Evolutionary conservation across 2,329 filamentous ascomycete species (phyloP).

Genomic region (Aspergillus fijiensis): DNA sequence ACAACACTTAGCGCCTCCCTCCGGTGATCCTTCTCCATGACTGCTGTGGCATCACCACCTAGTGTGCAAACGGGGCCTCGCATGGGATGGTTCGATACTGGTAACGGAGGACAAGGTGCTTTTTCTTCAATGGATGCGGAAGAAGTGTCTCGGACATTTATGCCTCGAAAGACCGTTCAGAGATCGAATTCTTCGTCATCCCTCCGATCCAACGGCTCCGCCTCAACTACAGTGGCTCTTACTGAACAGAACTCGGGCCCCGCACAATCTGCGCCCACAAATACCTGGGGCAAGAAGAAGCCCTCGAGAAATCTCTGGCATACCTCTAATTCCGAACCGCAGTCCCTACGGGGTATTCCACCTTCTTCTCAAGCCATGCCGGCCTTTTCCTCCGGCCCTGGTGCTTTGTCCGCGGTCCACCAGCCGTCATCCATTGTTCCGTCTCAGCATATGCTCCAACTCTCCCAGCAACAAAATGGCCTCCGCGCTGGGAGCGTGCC

Average conservation of each 20-base stretch:
- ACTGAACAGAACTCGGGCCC: conserved; percentile 30
- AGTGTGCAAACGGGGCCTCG: conserved; percentile 62
- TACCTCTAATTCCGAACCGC: conserved; percentile 63
- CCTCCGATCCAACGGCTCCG: conserved; percentile 62
- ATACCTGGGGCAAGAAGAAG: conserved; percentile 49
- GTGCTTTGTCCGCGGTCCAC: conserved; percentile 63
- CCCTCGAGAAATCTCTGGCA: conserved; percentile 60
- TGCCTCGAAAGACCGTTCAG: conserved; percentile 82
- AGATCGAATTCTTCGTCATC: conserved; percentile 91
- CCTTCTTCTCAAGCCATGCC: conserved; percentile 63
- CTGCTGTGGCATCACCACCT: conserved; percentile 65
- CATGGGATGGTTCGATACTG: conserved; percentile 59
- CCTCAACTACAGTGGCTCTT: conserved; percentile 39
- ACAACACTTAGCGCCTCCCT: conserved; percentile 3
- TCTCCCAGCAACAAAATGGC: conserved; percentile 62
- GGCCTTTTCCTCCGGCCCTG: conserved; percentile 57
- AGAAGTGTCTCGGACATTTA: conserved; percentile 83
- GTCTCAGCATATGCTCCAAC: conserved; percentile 68
- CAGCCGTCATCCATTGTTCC: conserved; percentile 62
- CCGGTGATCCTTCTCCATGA: conserved; percentile 51
- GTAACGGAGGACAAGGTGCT: conserved; percentile 59
- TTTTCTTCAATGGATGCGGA: conserved; percentile 74
- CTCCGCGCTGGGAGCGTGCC: conserved; percentile 46
- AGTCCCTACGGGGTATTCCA: conserved; percentile 61
- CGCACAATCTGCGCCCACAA: conserved; percentile 3